phyloP scores from a whole-genome alignment of 441 rosid species.

The Brassica hybrid region DNA sequence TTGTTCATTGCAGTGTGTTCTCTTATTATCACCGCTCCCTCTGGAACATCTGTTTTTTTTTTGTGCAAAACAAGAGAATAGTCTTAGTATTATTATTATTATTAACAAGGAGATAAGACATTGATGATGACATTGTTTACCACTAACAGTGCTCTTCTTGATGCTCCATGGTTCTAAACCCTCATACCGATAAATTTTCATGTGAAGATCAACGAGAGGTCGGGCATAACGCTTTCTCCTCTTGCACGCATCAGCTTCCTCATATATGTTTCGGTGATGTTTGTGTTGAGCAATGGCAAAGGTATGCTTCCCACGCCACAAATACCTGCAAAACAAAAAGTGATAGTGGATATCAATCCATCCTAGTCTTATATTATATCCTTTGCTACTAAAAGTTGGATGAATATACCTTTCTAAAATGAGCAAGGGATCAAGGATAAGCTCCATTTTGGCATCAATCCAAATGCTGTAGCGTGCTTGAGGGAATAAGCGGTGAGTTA shows the following conservation, averaged over 20 bases:
- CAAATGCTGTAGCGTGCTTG: constrained; percentile 94
- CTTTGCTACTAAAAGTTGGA: constrained; percentile 2
- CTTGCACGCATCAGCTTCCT: constrained; percentile 98
- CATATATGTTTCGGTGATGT: constrained; percentile 82
- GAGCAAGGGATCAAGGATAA: constrained; percentile 84
- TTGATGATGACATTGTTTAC: constrained; percentile 42
- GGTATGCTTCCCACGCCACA: constrained; percentile 91
- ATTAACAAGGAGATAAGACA: constrained; percentile 7
- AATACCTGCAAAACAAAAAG: constrained; percentile 57
- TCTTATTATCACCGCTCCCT: constrained; percentile 89
- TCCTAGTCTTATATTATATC: not conserved
- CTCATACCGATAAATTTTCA: constrained; percentile 86
- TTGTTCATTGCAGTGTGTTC: constrained; percentile 84
- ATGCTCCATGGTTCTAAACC: constrained; percentile 94
- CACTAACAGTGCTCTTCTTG: constrained; percentile 71
- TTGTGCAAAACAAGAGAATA: not conserved
- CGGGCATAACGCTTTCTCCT: constrained; percentile 92
- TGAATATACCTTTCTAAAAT: constrained; percentile 80
- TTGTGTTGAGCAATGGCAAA: constrained; percentile 97
- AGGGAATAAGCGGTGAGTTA: constrained; percentile 97
- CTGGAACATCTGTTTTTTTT: constrained; percentile 86
- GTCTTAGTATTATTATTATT: constrained; percentile 3
- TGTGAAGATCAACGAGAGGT: constrained; percentile 90
- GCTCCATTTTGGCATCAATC: constrained; percentile 99
- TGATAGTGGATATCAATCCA: constrained; percentile 8